A percentile compares a stretch with the other conserved stretches of the same genome.
phyloP scores from a whole-genome alignment of 1,284 basidiomycete genomes.

The Apiotrichum gracile region DNA sequence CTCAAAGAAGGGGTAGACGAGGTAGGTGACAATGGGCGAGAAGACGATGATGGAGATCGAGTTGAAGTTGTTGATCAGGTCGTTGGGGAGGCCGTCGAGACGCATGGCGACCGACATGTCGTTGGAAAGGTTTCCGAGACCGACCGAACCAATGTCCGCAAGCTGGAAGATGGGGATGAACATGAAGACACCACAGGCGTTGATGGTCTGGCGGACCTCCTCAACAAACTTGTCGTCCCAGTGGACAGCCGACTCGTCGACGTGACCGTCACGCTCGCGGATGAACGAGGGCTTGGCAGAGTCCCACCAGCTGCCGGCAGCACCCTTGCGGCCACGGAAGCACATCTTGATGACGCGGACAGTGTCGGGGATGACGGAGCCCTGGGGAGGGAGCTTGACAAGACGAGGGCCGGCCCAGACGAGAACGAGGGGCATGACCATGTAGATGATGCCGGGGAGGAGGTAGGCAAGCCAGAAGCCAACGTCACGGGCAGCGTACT shows the following conservation, averaged over 20 bases:
- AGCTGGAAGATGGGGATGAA: slow-evolving; percentile 50
- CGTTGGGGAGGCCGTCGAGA: slow-evolving; percentile 49
- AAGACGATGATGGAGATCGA: slow-evolving; percentile 48
- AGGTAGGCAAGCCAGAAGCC: slow-evolving; percentile 50
- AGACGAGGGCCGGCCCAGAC: slow-evolving; percentile 44
- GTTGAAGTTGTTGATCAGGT: slow-evolving; percentile 51
- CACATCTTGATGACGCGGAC: slow-evolving; percentile 28
- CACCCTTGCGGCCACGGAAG: slow-evolving; percentile 25
- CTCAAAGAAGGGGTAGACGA: slow-evolving; percentile 48
- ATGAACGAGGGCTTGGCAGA: slow-evolving; percentile 46
- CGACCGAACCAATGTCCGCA: slow-evolving; percentile 35
- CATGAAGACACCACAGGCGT: slow-evolving; percentile 50
- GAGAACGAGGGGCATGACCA: slow-evolving; percentile 48
- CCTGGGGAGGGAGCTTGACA: slow-evolving; percentile 48
- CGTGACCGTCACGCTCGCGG: slow-evolving; percentile 29
- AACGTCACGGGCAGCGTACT: slow-evolving; percentile 39
- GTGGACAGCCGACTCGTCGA: slow-evolving; percentile 41
- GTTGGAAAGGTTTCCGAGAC: slow-evolving; percentile 46
- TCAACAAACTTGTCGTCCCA: slow-evolving; percentile 52
- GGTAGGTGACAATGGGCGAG: slow-evolving; percentile 48
- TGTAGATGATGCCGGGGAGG: slow-evolving; percentile 50
- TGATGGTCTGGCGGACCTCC: slow-evolving; percentile 48
- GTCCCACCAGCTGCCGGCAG: slow-evolving; percentile 45
- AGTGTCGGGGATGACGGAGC: slow-evolving; percentile 48
- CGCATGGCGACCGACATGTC: slow-evolving; percentile 43